A percentile compares a stretch with the other conserved stretches of the same genome.
Evolutionary conservation across 768 basidiomycete species (phyloP).

Genomic region (Lentinula guzmanii): DNA sequence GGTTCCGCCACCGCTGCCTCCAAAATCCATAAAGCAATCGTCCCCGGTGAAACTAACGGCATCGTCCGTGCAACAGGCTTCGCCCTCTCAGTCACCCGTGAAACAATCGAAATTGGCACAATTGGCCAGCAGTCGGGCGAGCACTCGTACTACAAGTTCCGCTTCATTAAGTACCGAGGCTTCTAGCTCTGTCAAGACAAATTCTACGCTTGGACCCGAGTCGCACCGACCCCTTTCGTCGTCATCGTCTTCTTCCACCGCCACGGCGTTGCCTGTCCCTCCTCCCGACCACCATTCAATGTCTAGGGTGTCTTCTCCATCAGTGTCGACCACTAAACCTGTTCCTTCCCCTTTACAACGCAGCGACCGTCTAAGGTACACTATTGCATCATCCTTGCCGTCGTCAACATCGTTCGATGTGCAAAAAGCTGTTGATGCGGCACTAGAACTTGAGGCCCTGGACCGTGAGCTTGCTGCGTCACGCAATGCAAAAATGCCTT

Average conservation of each 20-base stretch:
- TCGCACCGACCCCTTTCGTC: slow-evolving; percentile 37
- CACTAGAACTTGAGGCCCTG: slow-evolving; percentile 53
- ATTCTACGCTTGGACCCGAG: slow-evolving; percentile 63
- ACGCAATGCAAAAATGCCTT: neutral
- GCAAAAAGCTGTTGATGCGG: slow-evolving; percentile 61
- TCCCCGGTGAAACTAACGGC: slow-evolving; percentile 9
- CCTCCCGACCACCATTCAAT: neutral
- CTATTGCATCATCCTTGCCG: slow-evolving; percentile 9
- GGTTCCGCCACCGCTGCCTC: neutral
- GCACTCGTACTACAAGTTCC: slow-evolving; percentile 46
- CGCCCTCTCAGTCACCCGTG: slow-evolving; percentile 17
- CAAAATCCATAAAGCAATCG: slow-evolving; percentile 33
- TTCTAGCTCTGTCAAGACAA: slow-evolving; percentile 64
- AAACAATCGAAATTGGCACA: slow-evolving; percentile 65
- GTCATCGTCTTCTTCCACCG: slow-evolving; percentile 22
- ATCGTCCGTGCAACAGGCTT: slow-evolving; percentile 2
- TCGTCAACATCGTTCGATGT: slow-evolving; percentile 58
- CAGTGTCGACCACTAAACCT: neutral
- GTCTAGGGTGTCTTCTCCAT: slow-evolving; percentile 17
- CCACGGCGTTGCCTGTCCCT: slow-evolving; percentile 12
- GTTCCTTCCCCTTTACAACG: neutral
- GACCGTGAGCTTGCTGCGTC: slow-evolving; percentile 25
- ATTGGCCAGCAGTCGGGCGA: slow-evolving; percentile 60
- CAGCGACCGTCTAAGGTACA: neutral
- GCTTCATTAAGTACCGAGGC: slow-evolving; percentile 48